Conservation (phyloP, 2,329 filamentous ascomycete species). For the Neofusicoccum parvum region DNA sequence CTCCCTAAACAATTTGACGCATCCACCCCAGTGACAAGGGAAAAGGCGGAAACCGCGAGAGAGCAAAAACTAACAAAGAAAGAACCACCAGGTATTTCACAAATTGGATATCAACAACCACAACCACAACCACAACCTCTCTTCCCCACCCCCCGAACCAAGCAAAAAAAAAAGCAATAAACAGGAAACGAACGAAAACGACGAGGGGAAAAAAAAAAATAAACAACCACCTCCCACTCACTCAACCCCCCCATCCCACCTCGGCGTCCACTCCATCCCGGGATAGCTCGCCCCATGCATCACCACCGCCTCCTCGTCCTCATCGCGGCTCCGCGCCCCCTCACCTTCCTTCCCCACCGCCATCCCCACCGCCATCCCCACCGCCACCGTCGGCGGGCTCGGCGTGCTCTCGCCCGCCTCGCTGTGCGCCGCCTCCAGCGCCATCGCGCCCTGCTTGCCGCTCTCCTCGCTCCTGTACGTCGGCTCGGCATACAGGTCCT, state of each 20-base stretch:
- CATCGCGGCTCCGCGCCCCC: constrained; percentile 29
- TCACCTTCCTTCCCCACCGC: constrained; percentile 28
- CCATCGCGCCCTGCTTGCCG: not conserved
- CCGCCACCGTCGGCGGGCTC: constrained; percentile 24
- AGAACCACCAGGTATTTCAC: not conserved
- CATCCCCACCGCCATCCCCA: constrained; percentile 32
- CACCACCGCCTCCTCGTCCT: constrained; percentile 49
- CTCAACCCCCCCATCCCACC: constrained; percentile 33
- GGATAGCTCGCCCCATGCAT: constrained; percentile 72
- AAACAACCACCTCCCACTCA: not conserved
- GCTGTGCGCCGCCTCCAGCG: constrained; percentile 4
- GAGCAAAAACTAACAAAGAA: not conserved
- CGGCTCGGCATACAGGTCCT: constrained; percentile 23
- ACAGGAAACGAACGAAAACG: no score
- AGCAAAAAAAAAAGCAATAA: not conserved
- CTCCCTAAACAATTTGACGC: no score
- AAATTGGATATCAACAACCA: not conserved
- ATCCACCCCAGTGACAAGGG: no score
- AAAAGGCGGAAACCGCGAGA: no score
- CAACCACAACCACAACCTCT: not conserved
- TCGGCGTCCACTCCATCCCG: constrained; percentile 69
- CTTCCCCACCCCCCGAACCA: not conserved
- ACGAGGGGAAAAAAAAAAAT: not conserved
- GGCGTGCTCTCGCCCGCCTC: not conserved
- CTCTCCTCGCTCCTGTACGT: constrained; percentile 31